Evolutionary conservation across 2,329 filamentous ascomycete species (phyloP).

Genomic region (Penicillium decumbens): DNA sequence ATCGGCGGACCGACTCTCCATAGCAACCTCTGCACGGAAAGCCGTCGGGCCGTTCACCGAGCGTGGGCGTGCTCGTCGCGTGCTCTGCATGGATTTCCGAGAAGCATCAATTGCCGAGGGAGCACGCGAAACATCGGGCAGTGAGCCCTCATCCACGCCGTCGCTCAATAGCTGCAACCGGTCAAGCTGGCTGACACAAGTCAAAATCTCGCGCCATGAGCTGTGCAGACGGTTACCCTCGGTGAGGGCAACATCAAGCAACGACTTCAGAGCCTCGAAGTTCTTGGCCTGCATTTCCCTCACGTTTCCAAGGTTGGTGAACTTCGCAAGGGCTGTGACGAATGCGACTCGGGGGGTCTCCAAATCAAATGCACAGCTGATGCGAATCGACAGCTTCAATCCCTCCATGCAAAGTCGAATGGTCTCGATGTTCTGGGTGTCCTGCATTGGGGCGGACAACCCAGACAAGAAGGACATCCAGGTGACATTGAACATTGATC

Average conservation of each 20-base stretch:
- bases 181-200: slow-evolving; percentile 93
- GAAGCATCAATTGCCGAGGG: slow-evolving; percentile 57
- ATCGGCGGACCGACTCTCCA: slow-evolving; percentile 87
- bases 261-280: slow-evolving; percentile 83
- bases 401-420: slow-evolving; percentile 92
- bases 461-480: slow-evolving; percentile 99
- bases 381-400: slow-evolving; percentile 86
- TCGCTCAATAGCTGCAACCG: slow-evolving; percentile 91
- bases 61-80: slow-evolving; percentile 47
- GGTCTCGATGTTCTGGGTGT: slow-evolving; percentile 85
- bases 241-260: slow-evolving; percentile 86
- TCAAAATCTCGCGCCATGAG: slow-evolving; percentile 93
- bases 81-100: slow-evolving; percentile 61
- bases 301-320: slow-evolving; percentile 92
- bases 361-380: slow-evolving; percentile 88
- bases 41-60: slow-evolving; percentile 48
- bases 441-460: slow-evolving; percentile 86
- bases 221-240: slow-evolving; percentile 85
- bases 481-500: slow-evolving; percentile 96
- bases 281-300: slow-evolving; percentile 96
- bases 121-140: slow-evolving; percentile 86
- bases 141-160: slow-evolving; percentile 84
- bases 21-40: slow-evolving; percentile 74
- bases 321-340: slow-evolving; percentile 84
- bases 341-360: slow-evolving; percentile 93